Conservation (phyloP, 2,329 filamentous ascomycete species). For the Exophiala viscosa region DNA sequence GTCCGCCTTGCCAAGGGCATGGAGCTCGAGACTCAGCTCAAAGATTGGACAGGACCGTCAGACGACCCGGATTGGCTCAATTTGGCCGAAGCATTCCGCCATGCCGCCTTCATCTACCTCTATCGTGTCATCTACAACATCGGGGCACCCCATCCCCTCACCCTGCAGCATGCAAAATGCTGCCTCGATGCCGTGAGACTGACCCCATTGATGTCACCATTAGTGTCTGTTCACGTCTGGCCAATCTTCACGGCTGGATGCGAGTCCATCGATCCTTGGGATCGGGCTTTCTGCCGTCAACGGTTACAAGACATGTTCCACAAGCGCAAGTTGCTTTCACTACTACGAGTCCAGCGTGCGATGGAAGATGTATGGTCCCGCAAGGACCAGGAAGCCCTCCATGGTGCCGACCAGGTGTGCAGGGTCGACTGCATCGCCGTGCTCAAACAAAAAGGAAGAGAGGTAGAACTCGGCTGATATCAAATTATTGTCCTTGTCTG, state of each 20-base stretch:
- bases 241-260: background rate
- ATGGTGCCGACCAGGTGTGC: background rate
- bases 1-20: background rate
- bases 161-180: background rate
- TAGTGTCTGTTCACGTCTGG: background rate
- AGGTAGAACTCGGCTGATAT: background rate
- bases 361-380: background rate
- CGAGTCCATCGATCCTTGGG: background rate
- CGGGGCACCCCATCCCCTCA: background rate
- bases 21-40: background rate
- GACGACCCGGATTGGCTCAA: background rate
- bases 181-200: background rate
- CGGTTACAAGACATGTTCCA: background rate
- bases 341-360: background rate
- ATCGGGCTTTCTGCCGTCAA: background rate
- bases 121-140: background rate
- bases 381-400: background rate
- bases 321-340: background rate
- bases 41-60: background rate
- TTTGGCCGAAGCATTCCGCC: background rate
- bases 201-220: background rate
- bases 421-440: constrained; percentile 1
- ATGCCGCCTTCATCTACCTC: constrained; percentile 1
- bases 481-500: background rate
- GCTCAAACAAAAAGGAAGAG: background rate